Base-by-base conservation (phyloP, 2,329 filamentous ascomycete genomes). In the Fusarium virguliforme region DNA sequence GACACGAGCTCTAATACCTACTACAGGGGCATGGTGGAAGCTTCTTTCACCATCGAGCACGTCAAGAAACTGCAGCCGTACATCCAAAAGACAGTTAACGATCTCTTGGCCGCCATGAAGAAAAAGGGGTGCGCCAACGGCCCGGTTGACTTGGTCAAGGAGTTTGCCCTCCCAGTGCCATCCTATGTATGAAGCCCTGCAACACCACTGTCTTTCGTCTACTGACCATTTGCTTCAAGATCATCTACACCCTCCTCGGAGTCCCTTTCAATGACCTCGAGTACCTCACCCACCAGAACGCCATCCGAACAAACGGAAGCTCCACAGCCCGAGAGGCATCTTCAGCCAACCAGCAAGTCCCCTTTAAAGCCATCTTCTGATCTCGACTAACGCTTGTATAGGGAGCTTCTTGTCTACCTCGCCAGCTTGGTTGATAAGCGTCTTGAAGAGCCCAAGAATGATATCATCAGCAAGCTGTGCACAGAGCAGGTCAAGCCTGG, bases 221-320 rank as follows among this genome's bases (percentile, higher is more conserved):
- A 10, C 26, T 9, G 2, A 6, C 34, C 22, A 41, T 48, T 8
- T 7, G 1, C 0, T 0, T 28, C 6, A 26, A 84, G 83, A 84
- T 85, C 64, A 86, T 86, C 62, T 86, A 86, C 73, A 82, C 81
- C 12, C 83, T 86, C 28, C 81, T 86, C 4, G 85, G 85, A 4
- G 83, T 86, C 4, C 84, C 85, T 0, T 82, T 85, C 53, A 78
- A 83, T 6, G 84, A 86, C 54, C 79, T 86, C 13, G 79, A 79
- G n/a, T 83, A 81, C 41, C 77, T 86, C 15, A 86, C 84, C 0
- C 73, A 81, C n/a, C 82, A 85, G 66, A 83, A 83, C 38, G 82
- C 84, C 2, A 81, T 86, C 54, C 81, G 84, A 2, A 83, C 79
- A 35, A 86, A 84, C 48, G 85, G 84, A 2, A 86, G 84, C 37